Base-by-base conservation (phyloP, 441 rosid genomes). In the Flueggea neowawraea region DNA sequence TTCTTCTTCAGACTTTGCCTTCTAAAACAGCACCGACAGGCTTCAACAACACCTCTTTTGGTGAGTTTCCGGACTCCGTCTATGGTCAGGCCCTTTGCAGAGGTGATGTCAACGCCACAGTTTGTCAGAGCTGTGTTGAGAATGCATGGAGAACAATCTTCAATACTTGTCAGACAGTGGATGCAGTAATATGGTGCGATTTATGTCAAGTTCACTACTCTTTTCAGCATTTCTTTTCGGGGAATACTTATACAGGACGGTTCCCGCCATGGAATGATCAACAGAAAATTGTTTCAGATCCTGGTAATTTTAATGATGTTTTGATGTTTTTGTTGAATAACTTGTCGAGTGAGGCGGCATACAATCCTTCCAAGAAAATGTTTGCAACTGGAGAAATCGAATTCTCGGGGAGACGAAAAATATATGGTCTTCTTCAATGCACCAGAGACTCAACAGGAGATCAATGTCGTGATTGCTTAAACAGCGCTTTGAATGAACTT, bases 381-480 rank as follows among this genome's bases (percentile, higher is more conserved):
- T 74, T 52, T 13, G 76, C 75, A 12, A 61, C 61, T 0, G 57
- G 49, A 22, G 43, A 67, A 54, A 72, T 28, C 4, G 57, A 49
- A 6, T 31, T 61, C 52, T 59, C 74, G 13, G 58, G 16, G 5
- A 64, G 61, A 12, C 73, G 74, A 57, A 60, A 47, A 9, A 22
- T 83, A 2, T 80, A 79, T 31, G 51, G 73, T 9, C 76, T 78
- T 0, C 76, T 66, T 2, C 87, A 85, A 63, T 85, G 88, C 57
- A 82, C 80, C 3, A 82, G 79, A 0, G 86, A 85, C 58, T 48
- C 81, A 62, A 60, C 79, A 0, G 47, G 44, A 52, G 31, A 10
- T 0, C 75, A 76, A 44, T 85, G 88, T 60, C 63, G 69, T 16
- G 1, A 9, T 33, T 83, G 91, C 73, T 62, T 86, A 28, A 14